Percentiles rank a stretch among this genome's conserved stretches.
phyloP scores from a whole-genome alignment of 495 filamentous ascomycete species.

The Podospora conica region DNA sequence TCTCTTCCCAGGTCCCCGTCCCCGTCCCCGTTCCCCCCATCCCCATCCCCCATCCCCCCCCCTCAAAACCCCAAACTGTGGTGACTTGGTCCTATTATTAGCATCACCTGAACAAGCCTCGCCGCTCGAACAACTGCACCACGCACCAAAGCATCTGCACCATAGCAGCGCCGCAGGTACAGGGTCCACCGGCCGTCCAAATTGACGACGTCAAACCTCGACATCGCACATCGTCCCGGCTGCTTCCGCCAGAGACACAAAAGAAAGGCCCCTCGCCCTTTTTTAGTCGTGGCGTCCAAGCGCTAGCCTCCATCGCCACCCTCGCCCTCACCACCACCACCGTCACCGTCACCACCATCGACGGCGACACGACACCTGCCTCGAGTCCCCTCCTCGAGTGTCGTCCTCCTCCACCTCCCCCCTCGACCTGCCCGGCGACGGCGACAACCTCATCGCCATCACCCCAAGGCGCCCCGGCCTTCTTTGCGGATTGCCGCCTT shows the following conservation, averaged over 20 bases:
- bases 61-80: conserved; percentile 18
- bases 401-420: background rate
- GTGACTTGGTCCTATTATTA: conserved; percentile 28
- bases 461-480: too few species aligned
- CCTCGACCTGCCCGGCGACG: too few species aligned
- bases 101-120: conserved; percentile 31
- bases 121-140: conserved; percentile 28
- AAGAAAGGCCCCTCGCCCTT: conserved; percentile 23
- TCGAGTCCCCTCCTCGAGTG: background rate
- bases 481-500: background rate
- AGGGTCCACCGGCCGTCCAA: conserved; percentile 19
- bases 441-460: background rate
- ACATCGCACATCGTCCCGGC: conserved; percentile 16
- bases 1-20: background rate
- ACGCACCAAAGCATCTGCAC: background rate
- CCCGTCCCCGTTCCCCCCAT: conserved; percentile 16
- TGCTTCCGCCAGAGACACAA: conserved; percentile 22
- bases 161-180: conserved; percentile 26
- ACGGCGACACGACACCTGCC: background rate
- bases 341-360: background rate
- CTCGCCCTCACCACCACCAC: conserved; percentile 9
- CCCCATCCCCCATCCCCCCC: conserved; percentile 16
- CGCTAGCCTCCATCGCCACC: conserved; percentile 12
- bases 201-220: conserved; percentile 21
- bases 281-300: conserved; percentile 16